Evolutionary conservation across 2,329 filamentous ascomycete species (phyloP), one percentile per base, ranked within the genome.

Genomic region (Ophiobolus disseminans): DNA sequence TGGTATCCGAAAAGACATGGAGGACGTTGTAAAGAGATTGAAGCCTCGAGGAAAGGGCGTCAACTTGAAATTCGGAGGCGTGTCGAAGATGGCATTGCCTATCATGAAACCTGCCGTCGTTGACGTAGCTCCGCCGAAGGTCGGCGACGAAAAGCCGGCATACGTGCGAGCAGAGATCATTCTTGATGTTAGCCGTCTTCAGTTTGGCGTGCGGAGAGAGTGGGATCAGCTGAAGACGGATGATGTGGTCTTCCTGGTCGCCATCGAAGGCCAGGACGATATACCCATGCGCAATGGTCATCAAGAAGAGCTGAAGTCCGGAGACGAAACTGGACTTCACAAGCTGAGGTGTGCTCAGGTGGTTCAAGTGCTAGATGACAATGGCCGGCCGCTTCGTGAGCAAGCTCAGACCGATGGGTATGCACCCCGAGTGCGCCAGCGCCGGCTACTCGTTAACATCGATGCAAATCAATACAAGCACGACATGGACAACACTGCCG

Each of bases 181-280:
- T 3, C 80, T 97, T 30, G 91, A 97, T 69, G 84, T 96, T 42
- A 87, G 88, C 62, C 86, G 87, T 43, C 76, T 97, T n/a, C 84
- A 86, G 43, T 86, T 91, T 20, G 83, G 86, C 42, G 79, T 95
- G 36, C 86, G 90, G 44, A 83, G 81, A 60, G 94, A 97, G 65
- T 99, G 94, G 94, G 94, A 97, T 62, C 85, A 86, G 4, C 79
- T 99, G 28, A 86, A 89, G 25, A 85, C 88, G 1, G 91, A 92
- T 58, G 95, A 99, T 72, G 88, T 94, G 1, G 86, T 99, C 2
- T 99, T 96, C 68, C 80, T 99, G 20, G 78, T 97, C 28, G 84
- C 88, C 11, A 82, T 97, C 2, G 84, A 91, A 58, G 82, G 86
- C 4, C 76, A 82, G 5, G 75, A 82, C 25, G 73, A 76, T 63